Percentiles rank a stretch among this genome's conserved stretches.
These are phyloP conservation scores for Ajuga chamaepitys DNA, from an alignment of 257 asterid genomes.

Conservation along the genomic window DNA sequence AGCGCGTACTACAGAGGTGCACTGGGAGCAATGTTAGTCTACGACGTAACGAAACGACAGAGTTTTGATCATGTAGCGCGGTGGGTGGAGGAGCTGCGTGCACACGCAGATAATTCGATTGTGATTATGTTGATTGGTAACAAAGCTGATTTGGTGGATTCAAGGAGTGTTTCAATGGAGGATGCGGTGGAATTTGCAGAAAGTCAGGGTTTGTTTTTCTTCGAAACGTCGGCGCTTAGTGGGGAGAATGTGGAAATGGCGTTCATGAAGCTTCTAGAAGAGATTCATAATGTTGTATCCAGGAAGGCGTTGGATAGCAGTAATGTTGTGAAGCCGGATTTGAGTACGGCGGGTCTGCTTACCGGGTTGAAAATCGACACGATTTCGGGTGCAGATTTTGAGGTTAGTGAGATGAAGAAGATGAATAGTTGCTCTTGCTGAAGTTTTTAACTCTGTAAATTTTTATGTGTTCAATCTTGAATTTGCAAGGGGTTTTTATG, in stretches of 20 bases:
- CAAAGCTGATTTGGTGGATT: conserved; percentile 49
- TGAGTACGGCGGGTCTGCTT: conserved; percentile 18
- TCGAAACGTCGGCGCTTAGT: conserved; percentile 53
- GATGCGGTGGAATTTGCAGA: conserved; percentile 58
- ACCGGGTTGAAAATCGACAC: conserved; percentile 49
- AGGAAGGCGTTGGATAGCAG: conserved; percentile 40
- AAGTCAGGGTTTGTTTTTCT: conserved; percentile 42
- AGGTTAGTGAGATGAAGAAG: conserved; percentile 73
- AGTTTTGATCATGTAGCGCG: conserved; percentile 56
- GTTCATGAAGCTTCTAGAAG: conserved; percentile 44
- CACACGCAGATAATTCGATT: conserved; percentile 48
- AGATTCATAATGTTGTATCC: conserved; percentile 43
- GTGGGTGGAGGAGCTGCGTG: conserved; percentile 68
- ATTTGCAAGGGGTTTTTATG: no score
- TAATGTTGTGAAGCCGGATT: conserved; percentile 16
- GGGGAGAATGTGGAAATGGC: conserved; percentile 61
- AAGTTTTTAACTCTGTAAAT: background rate
- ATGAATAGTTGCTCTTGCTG: conserved; percentile 62
- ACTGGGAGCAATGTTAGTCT: conserved; percentile 64
- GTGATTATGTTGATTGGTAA: conserved; percentile 58
- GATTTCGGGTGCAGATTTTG: conserved; percentile 36
- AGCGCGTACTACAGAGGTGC: conserved; percentile 79
- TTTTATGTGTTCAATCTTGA: no score
- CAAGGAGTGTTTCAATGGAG: conserved; percentile 47
- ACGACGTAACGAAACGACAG: conserved; percentile 54